phyloP scores from a whole-genome alignment of 1,139 yeast species.

The Schizosaccharomyces versatilis region DNA sequence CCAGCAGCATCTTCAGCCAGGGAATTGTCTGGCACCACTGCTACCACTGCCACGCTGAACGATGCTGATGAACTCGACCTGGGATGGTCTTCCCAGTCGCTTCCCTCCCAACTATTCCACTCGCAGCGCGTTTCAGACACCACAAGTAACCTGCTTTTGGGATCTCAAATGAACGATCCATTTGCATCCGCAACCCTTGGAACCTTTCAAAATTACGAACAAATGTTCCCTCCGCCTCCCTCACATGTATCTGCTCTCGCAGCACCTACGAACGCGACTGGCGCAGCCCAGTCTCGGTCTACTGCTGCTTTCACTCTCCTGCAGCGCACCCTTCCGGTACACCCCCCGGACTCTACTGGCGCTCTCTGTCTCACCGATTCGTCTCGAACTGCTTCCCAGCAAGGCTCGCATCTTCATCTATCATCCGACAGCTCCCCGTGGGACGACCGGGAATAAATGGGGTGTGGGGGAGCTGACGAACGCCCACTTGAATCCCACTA shows the following conservation, averaged over 20 bases:
- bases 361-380: too few species aligned
- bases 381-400: too few species aligned
- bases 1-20: too few species aligned
- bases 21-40: too few species aligned
- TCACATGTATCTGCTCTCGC: background rate
- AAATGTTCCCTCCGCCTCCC: background rate
- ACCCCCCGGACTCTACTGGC: too few species aligned
- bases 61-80: background rate
- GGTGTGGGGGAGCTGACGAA: background rate
- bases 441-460: background rate
- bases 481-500: too few species aligned
- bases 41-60: too few species aligned
- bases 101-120: background rate
- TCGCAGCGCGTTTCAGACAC: background rate
- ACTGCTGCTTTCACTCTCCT: too few species aligned
- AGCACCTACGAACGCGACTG: background rate
- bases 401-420: background rate
- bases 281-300: too few species aligned
- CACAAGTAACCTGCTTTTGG: background rate
- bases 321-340: too few species aligned
- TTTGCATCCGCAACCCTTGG: background rate
- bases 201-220: background rate
- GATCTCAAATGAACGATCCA: background rate
- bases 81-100: background rate
- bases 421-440: background rate